A percentile compares a stretch with the other conserved stretches of the same genome.
Conservation (phyloP, 2,329 filamentous ascomycete species). For the Geoglossum cookeanum region DNA sequence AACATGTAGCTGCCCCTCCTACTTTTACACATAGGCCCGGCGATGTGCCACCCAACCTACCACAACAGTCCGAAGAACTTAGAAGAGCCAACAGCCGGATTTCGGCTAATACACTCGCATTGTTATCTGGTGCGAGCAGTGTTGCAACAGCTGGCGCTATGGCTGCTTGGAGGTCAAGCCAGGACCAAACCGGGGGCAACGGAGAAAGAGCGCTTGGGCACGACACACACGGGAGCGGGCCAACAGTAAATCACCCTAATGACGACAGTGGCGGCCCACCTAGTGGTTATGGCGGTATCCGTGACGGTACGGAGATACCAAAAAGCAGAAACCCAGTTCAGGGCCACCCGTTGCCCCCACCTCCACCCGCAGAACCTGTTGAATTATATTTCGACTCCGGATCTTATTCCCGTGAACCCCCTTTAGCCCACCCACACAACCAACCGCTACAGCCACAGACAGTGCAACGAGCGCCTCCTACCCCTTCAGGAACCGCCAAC, state of each 20-base stretch:
- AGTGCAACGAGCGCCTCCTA: neutral
- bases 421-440: neutral
- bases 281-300: conserved; percentile 11
- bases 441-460: neutral
- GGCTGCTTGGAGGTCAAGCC: conserved; percentile 21
- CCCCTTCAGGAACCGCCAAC: neutral
- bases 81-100: conserved; percentile 68
- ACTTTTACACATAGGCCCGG: conserved; percentile 60
- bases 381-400: neutral
- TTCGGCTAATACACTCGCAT: conserved; percentile 61
- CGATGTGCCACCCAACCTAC: conserved; percentile 47
- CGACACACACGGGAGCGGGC: conserved; percentile 13
- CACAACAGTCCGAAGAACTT: conserved; percentile 57
- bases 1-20: conserved; percentile 61
- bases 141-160: conserved; percentile 23
- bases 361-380: neutral
- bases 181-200: conserved; percentile 5
- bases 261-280: conserved; percentile 16
- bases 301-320: neutral
- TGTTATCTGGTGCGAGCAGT: conserved; percentile 53
- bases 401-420: neutral
- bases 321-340: neutral
- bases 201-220: neutral
- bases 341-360: neutral
- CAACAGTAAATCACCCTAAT: conserved; percentile 22